Evolutionary conservation across 176 grass and related monocot genomes (phyloP), one percentile per base, ranked within the genome.

Genomic region (Carex littledalei): DNA sequence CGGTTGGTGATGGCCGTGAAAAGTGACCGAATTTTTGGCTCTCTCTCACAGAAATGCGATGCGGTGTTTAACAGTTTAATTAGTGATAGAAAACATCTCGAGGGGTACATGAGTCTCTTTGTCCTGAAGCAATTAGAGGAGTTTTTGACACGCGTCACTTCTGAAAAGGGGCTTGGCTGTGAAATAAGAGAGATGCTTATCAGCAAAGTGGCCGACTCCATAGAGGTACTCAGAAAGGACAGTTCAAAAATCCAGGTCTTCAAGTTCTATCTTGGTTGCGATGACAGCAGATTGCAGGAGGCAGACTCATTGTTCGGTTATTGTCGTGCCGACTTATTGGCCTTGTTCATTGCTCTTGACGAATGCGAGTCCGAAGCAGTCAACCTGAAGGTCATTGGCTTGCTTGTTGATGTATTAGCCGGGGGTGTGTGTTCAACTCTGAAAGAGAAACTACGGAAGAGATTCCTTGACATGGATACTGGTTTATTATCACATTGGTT

Each of bases 81-180:
- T 82, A 78, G 82, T 60, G 58, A 91, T 54, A 87, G 82, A 81
- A 72, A 89, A 32, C 84, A 94, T 86, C 78, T 96, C 31, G 84
- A 78, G 79, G 93, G 83, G 66, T 98, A 95, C 68, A 84, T 69
- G 50, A 91, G 90, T 65, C 52, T 98, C 35, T 95, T 93, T 91
- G 45, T 79, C 76, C 80, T 98, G 85, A 98, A 95, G 83, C 95
- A 95, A 67, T 84, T 98, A 57, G 95, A 93, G 90, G 86, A 88
- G 61, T 92, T 93, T 86, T 86, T 98, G 67, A 83, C 79, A 65
- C 81, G 63, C 74, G 86, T 89, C 52, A 98, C 84, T 89, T 89
- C 61, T 4, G 83, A 84, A 72, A 84, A 88, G 29, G 81, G 66
- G 62, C 68, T 93, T 18, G 69, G 87, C 68, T 76, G 60, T 84